Base-by-base conservation (phyloP, 768 basidiomycete genomes). In the Tricholoma matsutake region DNA sequence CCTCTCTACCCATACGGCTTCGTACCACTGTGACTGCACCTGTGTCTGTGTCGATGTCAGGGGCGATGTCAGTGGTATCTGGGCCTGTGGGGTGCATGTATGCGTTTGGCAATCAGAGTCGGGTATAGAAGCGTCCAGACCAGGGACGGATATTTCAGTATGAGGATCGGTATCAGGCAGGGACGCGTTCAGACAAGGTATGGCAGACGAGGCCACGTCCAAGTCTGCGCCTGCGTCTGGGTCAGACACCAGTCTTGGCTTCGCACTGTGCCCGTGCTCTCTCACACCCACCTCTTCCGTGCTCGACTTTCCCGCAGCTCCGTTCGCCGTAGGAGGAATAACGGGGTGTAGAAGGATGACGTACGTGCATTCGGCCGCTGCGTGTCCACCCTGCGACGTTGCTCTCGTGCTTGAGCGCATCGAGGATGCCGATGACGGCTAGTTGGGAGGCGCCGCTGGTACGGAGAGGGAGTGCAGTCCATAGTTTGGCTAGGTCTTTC, bases 361-460 rank as follows among this genome's bases (percentile, higher is more conserved):
- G 7, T 8, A 47, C 8, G 22, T 13, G 47, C 11, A 51, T 25
- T 14, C 28, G 25, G 1, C 87, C 87, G 28, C 68, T 65, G 16
- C 80, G 78, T 58, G 89, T 78, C 89, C 89, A 91, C 9, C 79
- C 83, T 0, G 88, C 84, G 25, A 91, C 80, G 62, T 87, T 91
- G 58, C 74, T 78, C 72, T 91, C 81, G 34, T 64, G 49, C 69
- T 84, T 86, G 13, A 86, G 63, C n/a, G 74, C 76, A 51, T 89
- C 86, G 18, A 91, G 73, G 13, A 91, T 75, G 7, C 89, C 89
- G 16, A 90, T 75, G n/a, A 89, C 81, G 0, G 86, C 87, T 1
- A 91, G 78, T 16, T n/a, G n/a, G n/a, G n/a, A n/a, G n/a, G n/a
- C n/a, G n/a, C n/a, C n/a, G n/a, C n/a, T n/a, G n/a, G n/a, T n/a